A percentile compares a stretch with the other conserved stretches of the same genome.
Evolutionary conservation across 176 grass and related monocot genomes (phyloP).

Genomic region (Alloteropsis semialata): DNA sequence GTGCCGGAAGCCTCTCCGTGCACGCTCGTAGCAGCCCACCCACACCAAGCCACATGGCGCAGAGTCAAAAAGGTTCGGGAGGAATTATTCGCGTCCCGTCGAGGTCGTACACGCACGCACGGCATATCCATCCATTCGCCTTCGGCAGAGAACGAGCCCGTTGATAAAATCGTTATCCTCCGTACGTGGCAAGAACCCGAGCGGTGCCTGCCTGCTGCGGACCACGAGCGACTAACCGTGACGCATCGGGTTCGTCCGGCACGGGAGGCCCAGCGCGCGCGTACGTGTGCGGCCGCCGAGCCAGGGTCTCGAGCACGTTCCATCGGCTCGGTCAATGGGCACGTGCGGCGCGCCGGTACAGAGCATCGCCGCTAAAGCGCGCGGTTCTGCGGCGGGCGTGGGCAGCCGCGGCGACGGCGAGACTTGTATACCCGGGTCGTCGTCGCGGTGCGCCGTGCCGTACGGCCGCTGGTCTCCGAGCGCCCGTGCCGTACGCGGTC

Average conservation of each 20-base stretch:
- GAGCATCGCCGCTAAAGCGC: background rate
- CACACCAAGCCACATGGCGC: too few species aligned
- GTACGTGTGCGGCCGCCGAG: background rate
- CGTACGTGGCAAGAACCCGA: background rate
- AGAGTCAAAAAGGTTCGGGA: background rate
- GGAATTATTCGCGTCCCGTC: background rate
- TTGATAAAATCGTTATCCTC: too few species aligned
- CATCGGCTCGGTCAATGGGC: background rate
- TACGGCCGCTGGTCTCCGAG: background rate
- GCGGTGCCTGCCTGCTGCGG: too few species aligned
- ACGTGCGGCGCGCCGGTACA: background rate
- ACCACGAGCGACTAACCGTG: background rate
- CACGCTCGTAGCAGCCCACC: too few species aligned
- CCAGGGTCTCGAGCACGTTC: background rate
- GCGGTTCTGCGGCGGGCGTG: background rate
- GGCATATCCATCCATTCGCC: background rate
- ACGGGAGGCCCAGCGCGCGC: background rate
- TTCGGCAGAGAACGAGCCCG: too few species aligned
- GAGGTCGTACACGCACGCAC: background rate
- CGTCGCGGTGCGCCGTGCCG: conserved; percentile 18
- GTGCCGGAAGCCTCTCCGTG: too few species aligned
- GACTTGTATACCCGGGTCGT: background rate
- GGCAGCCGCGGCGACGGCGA: background rate
- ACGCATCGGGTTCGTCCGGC: background rate
- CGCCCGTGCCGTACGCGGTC: background rate